phyloP scores from a whole-genome alignment of 306 rosid genomes.

The Trifolium pratense region DNA sequence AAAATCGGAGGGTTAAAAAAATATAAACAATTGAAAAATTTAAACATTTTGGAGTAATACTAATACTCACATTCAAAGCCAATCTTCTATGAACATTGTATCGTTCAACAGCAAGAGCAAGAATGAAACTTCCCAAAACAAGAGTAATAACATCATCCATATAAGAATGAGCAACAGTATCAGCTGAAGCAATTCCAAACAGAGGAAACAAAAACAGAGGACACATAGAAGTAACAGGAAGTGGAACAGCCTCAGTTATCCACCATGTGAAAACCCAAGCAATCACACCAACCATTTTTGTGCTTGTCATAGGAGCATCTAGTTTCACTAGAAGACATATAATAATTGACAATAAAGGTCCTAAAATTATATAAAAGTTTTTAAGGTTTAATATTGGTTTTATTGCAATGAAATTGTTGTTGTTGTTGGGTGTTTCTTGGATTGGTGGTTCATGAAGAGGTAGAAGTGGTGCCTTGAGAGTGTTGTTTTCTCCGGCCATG shows the following conservation, averaged over 20 bases:
- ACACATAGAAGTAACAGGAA: slow-evolving; percentile 86
- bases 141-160: slow-evolving; percentile 84
- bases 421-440: slow-evolving; percentile 28
- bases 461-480: slow-evolving; percentile 66
- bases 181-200: slow-evolving; percentile 73
- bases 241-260: slow-evolving; percentile 86
- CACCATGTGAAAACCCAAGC: slow-evolving; percentile 89
- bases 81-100: slow-evolving; percentile 80
- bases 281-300: slow-evolving; percentile 76
- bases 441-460: slow-evolving; percentile 47
- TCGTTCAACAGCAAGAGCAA: slow-evolving; percentile 92
- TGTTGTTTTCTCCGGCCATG: slow-evolving; percentile 44
- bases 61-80: slow-evolving; percentile 77
- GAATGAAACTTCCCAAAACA: slow-evolving; percentile 82
- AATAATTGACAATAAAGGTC: slow-evolving; percentile 61
- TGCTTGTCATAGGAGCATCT: slow-evolving; percentile 49
- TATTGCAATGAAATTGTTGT: slow-evolving; percentile 1
- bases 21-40: neutral
- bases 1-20: too few relatives aligned
- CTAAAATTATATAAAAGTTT: slow-evolving; percentile 53
- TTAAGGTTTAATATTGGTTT: slow-evolving; percentile 47
- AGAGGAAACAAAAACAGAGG: slow-evolving; percentile 82
- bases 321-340: slow-evolving; percentile 61
- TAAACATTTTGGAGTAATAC: neutral
- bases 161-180: slow-evolving; percentile 73